These are phyloP conservation scores for Isabelozyma gotoi DNA, from an alignment of 805 yeast species.

Conservation along the genomic window DNA sequence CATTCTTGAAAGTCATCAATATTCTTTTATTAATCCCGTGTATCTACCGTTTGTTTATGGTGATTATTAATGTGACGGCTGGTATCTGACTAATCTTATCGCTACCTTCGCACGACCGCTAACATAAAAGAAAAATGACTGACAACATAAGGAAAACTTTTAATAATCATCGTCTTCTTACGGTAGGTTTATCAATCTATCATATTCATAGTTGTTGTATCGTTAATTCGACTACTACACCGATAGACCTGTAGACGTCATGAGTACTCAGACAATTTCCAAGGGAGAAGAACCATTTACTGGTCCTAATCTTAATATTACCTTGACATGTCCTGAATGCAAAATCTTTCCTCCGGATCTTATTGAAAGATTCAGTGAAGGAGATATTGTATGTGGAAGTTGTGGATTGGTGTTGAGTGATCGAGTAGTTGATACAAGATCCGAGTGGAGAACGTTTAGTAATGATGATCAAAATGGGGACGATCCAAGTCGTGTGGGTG, in stretches of 20 bases:
- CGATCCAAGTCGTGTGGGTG: constrained; percentile 99
- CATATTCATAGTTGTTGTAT: constrained; percentile 1
- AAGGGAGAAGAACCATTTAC: constrained; percentile 31
- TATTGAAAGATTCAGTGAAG: constrained; percentile 93
- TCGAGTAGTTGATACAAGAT: constrained; percentile 88
- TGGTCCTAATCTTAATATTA: constrained; percentile 86
- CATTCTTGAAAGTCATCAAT: too few relatives aligned
- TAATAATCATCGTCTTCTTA: neutral
- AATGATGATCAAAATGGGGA: constrained; percentile 98
- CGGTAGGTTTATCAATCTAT: neutral
- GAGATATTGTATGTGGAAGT: constrained; percentile 96
- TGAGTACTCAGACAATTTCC: constrained; percentile 7
- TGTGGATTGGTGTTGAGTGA: constrained; percentile 95
- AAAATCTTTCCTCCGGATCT: constrained; percentile 93
- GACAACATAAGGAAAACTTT: neutral
- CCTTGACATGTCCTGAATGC: constrained; percentile 93
- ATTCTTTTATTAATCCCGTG: too few relatives aligned
- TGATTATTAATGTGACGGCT: too few relatives aligned
- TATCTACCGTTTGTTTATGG: too few relatives aligned
- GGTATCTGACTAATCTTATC: neutral
- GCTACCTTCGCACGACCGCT: neutral
- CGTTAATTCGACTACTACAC: constrained; percentile 2
- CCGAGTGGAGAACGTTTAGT: constrained; percentile 98
- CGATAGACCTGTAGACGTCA: neutral
- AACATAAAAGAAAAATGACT: neutral